Conservation (phyloP, 78 protist genomes). For the slime mould (Dictyostelium discoideum) region dicty_2.7 NC_007089.4:4138001-4138500, state of each 20-base stretch:
- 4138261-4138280: not conserved
- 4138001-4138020: not conserved
- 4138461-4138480: conserved; percentile 55
- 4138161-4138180: conserved; percentile 11
- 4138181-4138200: conserved; percentile 45
- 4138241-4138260: conserved; percentile 4
- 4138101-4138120: not conserved
- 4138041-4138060: not conserved
- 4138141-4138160: conserved; percentile 14
- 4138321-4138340: conserved; percentile 48
- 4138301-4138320: not conserved
- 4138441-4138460: conserved; percentile 41
- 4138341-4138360: conserved; percentile 64
- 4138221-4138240: conserved; percentile 21
- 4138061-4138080: not conserved
- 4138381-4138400: conserved; percentile 48
- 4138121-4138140: conserved; percentile 27
- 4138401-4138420: conserved; percentile 48
- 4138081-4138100: conserved; percentile 43
- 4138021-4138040: not conserved
- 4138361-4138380: conserved; percentile 27
- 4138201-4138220: conserved; percentile 59
- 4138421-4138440: conserved; percentile 11
- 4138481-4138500: conserved; percentile 39
- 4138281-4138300: conserved; percentile 17